phyloP scores from a whole-genome alignment of 2,329 filamentous ascomycete species.

The Aspergillus brunneoviolaceus region DNA sequence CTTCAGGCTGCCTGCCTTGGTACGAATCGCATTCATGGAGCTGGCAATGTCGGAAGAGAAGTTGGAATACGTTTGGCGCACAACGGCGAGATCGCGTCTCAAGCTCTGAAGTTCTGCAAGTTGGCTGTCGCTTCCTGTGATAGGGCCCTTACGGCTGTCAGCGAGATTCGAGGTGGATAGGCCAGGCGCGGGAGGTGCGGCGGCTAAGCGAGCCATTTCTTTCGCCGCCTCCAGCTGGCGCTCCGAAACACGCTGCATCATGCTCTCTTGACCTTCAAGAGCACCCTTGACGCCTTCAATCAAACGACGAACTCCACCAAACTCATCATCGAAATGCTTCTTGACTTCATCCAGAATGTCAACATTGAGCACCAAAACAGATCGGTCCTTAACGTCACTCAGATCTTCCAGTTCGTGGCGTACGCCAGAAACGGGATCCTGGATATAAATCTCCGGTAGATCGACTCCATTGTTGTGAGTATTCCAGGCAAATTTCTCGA shows the following conservation, averaged over 20 bases:
- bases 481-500: constrained; percentile 99
- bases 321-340: constrained; percentile 88
- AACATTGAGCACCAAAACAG: constrained; percentile 91
- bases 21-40: constrained; percentile 80
- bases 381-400: constrained; percentile 87
- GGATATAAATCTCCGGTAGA: constrained; percentile 94
- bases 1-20: constrained; percentile 80
- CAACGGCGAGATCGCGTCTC: constrained; percentile 81
- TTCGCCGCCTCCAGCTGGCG: constrained; percentile 85
- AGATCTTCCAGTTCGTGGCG: constrained; percentile 94
- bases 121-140: constrained; percentile 56
- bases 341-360: constrained; percentile 95
- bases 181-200: constrained; percentile 43
- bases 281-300: constrained; percentile 84
- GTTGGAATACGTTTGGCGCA: constrained; percentile 88
- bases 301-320: constrained; percentile 74
- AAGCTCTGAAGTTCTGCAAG: constrained; percentile 77
- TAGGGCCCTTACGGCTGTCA: constrained; percentile 27
- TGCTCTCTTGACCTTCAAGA: constrained; percentile 76
- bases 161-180: constrained; percentile 25
- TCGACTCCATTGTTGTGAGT: constrained; percentile 91
- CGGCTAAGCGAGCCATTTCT: constrained; percentile 71
- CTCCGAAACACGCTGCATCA: constrained; percentile 84
- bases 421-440: constrained; percentile 93
- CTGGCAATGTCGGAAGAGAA: constrained; percentile 86